Evolutionary conservation across 441 rosid species (phyloP), one percentile per base, ranked within the genome.

Genomic region (Erysimum cheiri): DNA sequence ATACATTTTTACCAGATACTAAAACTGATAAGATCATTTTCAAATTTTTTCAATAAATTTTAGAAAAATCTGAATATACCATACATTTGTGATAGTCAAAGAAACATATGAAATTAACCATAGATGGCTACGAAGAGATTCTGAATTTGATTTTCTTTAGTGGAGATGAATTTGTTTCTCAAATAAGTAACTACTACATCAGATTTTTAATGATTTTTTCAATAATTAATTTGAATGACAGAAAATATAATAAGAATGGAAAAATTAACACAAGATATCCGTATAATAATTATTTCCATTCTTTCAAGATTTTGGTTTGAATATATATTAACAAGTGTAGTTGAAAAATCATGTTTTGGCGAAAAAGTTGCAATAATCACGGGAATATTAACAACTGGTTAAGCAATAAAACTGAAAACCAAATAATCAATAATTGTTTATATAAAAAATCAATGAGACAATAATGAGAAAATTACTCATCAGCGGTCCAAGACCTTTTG

Each of bases 401-500:
- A 3, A 37, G 1, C 11, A 11, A 37, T 3, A 37, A 37, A 10
- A 11, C 4, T 4, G 6, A 1, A 31, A 31, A 31, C 33, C 33
- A 31, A 31, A 29, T 5, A 29, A 29, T 5, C 12, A 37, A 3
- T 37, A 10, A 12, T 37, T 37, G 8, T 41, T 6, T 13, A 1
- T 13, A 41, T 41, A 1, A 41, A 40, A 13, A 37, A 29, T 29
- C n/a, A 37, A 37, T 11, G 2, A 41, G 47, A 43, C 24, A 54
- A 0, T 64, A 47, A 24, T 22, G 31, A 24, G 3, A 2, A 41
- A 41, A 6, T 33, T 48, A 63, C 70, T 90, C 97, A 71, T 90
- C 97, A 5, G 76, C 84, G 22, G n/a, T 39, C 97, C 93, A 90
- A 77, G 70, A 88, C 41, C 33, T 55, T 79, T 90, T 93, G 70